phyloP scores from a whole-genome alignment of 352 stramenopile genomes.

The Phytophthora pinifolia region DNA sequence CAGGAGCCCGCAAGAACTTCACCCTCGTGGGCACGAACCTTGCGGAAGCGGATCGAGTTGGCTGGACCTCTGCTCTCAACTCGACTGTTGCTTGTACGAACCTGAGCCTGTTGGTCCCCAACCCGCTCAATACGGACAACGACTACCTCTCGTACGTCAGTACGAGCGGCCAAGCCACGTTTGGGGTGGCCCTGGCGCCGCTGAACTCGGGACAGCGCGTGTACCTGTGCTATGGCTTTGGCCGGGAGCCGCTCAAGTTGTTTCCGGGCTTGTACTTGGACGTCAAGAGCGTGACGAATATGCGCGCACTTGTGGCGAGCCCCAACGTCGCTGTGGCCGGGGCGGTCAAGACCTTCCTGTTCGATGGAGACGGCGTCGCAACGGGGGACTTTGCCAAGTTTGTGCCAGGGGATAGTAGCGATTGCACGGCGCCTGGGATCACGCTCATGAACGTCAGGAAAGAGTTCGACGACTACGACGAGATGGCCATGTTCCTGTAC shows the following conservation, averaged over 20 bases:
- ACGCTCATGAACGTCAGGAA: constrained; percentile 57
- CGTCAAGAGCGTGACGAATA: constrained; percentile 60
- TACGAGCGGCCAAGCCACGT: constrained; percentile 9
- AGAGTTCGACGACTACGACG: constrained; percentile 57
- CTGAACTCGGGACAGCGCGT: constrained; percentile 56
- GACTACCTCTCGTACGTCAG: constrained; percentile 55
- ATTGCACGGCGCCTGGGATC: constrained; percentile 44
- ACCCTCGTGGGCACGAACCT: constrained; percentile 50
- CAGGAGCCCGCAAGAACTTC: constrained; percentile 46
- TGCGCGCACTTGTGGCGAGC: constrained; percentile 46
- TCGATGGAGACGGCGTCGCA: constrained; percentile 57
- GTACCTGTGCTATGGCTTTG: constrained; percentile 70
- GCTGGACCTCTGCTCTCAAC: constrained; percentile 42
- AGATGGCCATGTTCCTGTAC: constrained; percentile 78
- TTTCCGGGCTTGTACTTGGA: constrained; percentile 48
- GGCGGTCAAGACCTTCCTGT: constrained; percentile 61
- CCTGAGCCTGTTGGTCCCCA: constrained; percentile 34
- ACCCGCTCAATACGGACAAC: constrained; percentile 32
- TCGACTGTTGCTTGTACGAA: constrained; percentile 32
- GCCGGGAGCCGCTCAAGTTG: constrained; percentile 52
- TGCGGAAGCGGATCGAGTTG: constrained; percentile 44
- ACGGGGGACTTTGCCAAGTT: constrained; percentile 70
- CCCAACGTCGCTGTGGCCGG: constrained; percentile 43
- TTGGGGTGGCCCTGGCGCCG: constrained; percentile 40
- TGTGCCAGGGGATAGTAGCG: constrained; percentile 28